Base-by-base conservation (phyloP, 2,329 filamentous ascomycete species). In the Pseudogymnoascus sp. region DNA sequence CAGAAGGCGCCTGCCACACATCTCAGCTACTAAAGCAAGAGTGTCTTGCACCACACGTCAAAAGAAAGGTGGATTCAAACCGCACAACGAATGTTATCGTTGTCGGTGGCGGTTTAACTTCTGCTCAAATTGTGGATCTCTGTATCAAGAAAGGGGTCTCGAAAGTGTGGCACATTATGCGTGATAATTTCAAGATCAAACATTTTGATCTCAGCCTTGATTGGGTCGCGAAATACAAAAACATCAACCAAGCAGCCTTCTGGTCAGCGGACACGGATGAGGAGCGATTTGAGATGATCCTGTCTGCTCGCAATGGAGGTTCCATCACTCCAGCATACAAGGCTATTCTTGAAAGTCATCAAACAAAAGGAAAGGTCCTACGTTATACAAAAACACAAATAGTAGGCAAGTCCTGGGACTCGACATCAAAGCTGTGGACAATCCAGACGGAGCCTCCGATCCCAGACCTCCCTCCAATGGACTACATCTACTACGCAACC, bases 181-280 rank as follows among this genome's bases (percentile, higher is more conserved):
- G 90, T 0, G 79, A 82, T 0, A 75, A 77, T 0, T 69, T 81
- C 14, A 73, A 71, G 64, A 80, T 91, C 60, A 93, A 93, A 74
- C 86, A 88, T 64, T 93, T 93, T 67, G 90, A 93, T 68, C 81
- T 93, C 23, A 84, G 86, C 63, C 79, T 93, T 1, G 81, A 83
- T 59, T 94, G 90, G 90, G 88, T 93, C 73, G 88, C 87, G 8
- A 93, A 93, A 72, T 93, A 89, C 73, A 85, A 87, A 63, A 93
- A 93, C 71, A 82, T 85, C 62, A 85, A 90, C 67, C 89, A 92
- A 71, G 86, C 89, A 0, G 80, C 81, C 0, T 94, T 92, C 73
- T 92, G 89, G 87, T 84, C 83, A 5, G 88, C 88, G 3, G 88
- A 92, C 68, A 84, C 82, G 5, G 86, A 91, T 65, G 81, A 85